Evolutionary conservation across 2,329 filamentous ascomycete genomes (phyloP).

Genomic region (Septoria linicola): DNA sequence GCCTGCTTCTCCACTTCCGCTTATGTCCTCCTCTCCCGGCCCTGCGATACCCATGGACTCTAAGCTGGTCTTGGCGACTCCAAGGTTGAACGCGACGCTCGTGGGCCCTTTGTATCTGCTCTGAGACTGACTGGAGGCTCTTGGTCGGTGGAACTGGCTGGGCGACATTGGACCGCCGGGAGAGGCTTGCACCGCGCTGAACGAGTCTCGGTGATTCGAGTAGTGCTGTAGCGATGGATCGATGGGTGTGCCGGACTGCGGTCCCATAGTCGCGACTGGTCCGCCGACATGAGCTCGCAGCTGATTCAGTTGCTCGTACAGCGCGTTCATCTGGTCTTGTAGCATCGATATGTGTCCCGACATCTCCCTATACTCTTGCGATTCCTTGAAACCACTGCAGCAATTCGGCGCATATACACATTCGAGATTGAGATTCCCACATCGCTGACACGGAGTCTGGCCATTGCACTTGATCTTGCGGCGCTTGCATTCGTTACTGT

Average conservation of each 20-base stretch:
- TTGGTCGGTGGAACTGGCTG: constrained; percentile 31
- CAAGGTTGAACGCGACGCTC: constrained; percentile 79
- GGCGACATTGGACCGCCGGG: constrained; percentile 35
- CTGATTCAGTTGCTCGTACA: constrained; percentile 69
- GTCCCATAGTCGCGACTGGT: constrained; percentile 10
- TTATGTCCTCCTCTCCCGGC: constrained; percentile 64
- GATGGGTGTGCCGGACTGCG: constrained; percentile 31
- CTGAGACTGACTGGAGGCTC: constrained; percentile 42
- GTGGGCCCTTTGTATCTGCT: constrained; percentile 80
- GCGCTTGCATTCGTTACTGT: constrained; percentile 63
- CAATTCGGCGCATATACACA: constrained; percentile 67
- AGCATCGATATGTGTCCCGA: constrained; percentile 69
- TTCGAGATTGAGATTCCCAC: constrained; percentile 62
- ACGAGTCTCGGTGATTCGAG: constrained; percentile 21
- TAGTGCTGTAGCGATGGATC: constrained; percentile 38
- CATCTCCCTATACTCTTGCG: constrained; percentile 86
- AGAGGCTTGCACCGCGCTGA: constrained; percentile 23
- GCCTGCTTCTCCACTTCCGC: constrained; percentile 27
- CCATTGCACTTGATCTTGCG: constrained; percentile 70
- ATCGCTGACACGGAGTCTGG: constrained; percentile 63
- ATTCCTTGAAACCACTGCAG: constrained; percentile 84
- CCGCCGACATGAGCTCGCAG: constrained; percentile 55
- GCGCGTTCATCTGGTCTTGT: constrained; percentile 78
- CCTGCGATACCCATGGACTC: constrained; percentile 84
- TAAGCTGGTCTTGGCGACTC: constrained; percentile 81